Evolutionary conservation across 352 stramenopile genomes (phyloP), one percentile per base, ranked within the genome.

Genomic region (Phytophthora hibernalis): DNA sequence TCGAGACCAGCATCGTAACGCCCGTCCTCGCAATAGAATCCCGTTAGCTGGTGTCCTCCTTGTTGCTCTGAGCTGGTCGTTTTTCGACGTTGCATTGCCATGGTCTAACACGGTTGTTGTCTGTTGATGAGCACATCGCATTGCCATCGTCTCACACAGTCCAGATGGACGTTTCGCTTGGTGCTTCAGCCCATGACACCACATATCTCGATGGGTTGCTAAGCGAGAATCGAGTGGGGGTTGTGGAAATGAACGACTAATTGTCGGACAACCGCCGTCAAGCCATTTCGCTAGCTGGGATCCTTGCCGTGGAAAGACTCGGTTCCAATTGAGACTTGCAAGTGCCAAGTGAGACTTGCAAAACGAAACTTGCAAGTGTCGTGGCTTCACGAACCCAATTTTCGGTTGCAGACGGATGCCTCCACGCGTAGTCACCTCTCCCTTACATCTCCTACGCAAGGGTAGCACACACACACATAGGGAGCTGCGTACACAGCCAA

Each of bases 1-100:
- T 13, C 30, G 48, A 49, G 53, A 56, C 38, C 52, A 66, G 40
- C 30, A 33, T 43, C 33, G 49, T 71, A 71, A 72, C 51, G 37
- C 52, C 51, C 67, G 56, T 61, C 50, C 64, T 70, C 43, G 53
- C 56, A 77, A 77, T 77, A 77, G 61, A 74, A 72, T 56, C 60
- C 56, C 56, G 63, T 58, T 68, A 33, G 49, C 51, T 58, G 51
- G 33, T 58, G 28, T 57, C 9, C 42, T 24, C 26, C 20, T 31
- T 28, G 20, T 33, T 24, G 21, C 16, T 55, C 52, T 50, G 45
- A 31, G 48, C 9, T 3, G 38, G 21, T 6, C 15, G n/a, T 11
- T 47, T 47, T 47, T 16, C 40, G 40, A 24, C 24, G 18, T 31
- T 7, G 26, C 26, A 31, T 31, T 31, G 26, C 26, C 31, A 20